A percentile compares a stretch with the other conserved stretches of the same genome.
Conservation (phyloP, 2,329 filamentous ascomycete species). For the Phyllosticta ampelicida region DNA sequence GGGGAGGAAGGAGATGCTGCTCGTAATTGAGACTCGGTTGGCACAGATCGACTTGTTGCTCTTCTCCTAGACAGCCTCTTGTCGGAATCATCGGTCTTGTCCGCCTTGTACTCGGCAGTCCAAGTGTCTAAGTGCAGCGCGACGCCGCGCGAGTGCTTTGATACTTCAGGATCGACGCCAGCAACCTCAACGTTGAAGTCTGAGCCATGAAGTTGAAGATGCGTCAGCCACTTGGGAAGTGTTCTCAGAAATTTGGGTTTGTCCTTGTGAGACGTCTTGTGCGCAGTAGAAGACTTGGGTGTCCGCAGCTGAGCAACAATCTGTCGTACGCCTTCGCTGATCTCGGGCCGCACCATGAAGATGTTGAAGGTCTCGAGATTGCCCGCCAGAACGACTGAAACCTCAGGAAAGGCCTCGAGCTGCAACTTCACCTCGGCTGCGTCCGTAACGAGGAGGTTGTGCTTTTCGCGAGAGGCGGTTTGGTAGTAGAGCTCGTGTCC, state of each 20-base stretch:
- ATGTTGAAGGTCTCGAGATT: conserved; percentile 78
- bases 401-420: conserved; percentile 72
- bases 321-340: conserved; percentile 82
- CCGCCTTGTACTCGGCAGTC: conserved; percentile 79
- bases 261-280: conserved; percentile 34
- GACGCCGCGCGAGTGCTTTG: conserved; percentile 68
- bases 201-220: conserved; percentile 73
- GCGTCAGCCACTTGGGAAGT: conserved; percentile 73
- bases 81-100: conserved; percentile 56
- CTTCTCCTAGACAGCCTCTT: conserved; percentile 53
- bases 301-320: conserved; percentile 71
- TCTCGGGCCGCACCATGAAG: conserved; percentile 83
- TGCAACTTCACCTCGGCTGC: conserved; percentile 79
- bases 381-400: conserved; percentile 69
- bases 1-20: conserved; percentile 40
- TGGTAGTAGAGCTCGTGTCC: conserved; percentile 92
- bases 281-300: conserved; percentile 43
- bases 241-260: conserved; percentile 58
- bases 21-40: conserved; percentile 51
- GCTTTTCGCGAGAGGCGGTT: conserved; percentile 67
- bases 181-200: conserved; percentile 88
- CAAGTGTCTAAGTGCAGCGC: conserved; percentile 80
- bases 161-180: conserved; percentile 75
- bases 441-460: conserved; percentile 80
- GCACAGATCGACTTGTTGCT: conserved; percentile 53